Percentiles rank a stretch among this genome's conserved stretches.
These are phyloP conservation scores for Colletotrichum graminicola DNA, from an alignment of 2,329 filamentous ascomycete genomes.

Conservation along the genomic window DNA sequence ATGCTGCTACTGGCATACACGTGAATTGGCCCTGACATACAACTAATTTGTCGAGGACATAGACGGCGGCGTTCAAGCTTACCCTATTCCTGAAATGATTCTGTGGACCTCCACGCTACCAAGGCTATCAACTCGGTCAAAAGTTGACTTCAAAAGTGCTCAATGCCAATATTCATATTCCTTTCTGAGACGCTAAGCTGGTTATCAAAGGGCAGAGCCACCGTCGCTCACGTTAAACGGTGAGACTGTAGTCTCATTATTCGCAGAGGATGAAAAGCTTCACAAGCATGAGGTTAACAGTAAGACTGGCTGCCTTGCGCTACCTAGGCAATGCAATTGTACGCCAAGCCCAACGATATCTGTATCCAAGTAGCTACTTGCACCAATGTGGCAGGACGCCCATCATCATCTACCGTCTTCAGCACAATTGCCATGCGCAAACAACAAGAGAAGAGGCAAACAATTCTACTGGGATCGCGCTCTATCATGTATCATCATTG, in stretches of 20 bases:
- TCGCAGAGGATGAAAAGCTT: background rate
- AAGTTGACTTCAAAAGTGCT: background rate
- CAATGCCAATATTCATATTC: background rate
- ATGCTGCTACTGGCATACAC: background rate
- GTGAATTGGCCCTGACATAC: background rate
- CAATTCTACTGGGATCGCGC: background rate
- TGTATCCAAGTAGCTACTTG: background rate
- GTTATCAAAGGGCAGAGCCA: background rate
- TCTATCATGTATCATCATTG: background rate
- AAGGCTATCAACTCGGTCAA: background rate
- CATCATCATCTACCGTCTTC: background rate
- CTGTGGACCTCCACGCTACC: background rate
- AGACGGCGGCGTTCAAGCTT: background rate
- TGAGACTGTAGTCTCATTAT: background rate
- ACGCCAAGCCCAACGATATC: background rate
- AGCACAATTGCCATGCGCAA: background rate
- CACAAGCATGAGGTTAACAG: background rate
- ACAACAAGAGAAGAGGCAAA: background rate
- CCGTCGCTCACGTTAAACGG: background rate
- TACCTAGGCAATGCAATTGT: no score
- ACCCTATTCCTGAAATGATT: background rate
- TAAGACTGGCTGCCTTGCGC: no score
- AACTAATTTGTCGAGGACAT: background rate
- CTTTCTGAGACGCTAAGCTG: background rate
- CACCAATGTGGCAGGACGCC: background rate